Conservation (phyloP, 768 basidiomycete genomes). For the Phanerochaete carnosa region DNA sequence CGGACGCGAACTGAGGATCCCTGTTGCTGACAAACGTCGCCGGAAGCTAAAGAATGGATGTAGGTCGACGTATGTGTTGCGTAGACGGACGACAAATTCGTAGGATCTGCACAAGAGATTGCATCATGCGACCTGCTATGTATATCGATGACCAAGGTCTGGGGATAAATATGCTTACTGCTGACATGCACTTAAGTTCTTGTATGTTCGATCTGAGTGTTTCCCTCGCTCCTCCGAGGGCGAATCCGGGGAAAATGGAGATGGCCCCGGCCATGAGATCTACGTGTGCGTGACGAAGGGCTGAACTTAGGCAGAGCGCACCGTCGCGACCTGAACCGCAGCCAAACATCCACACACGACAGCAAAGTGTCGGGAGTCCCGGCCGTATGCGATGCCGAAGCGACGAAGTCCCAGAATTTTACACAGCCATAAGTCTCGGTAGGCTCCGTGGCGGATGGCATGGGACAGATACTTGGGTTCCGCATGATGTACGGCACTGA, state of each 20-base stretch:
- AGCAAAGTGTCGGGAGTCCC: neutral
- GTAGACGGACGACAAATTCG: neutral
- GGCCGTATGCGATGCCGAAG: neutral
- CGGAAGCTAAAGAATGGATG: neutral
- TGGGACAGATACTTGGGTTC: neutral
- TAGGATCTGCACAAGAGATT: neutral
- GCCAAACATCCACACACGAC: neutral
- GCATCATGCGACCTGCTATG: neutral
- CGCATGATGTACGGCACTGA: neutral
- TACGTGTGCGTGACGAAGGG: neutral
- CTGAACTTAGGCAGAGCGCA: neutral
- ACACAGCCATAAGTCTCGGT: neutral
- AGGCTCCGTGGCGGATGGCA: neutral
- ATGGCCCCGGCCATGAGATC: neutral
- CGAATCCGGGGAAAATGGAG: neutral
- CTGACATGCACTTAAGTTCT: neutral
- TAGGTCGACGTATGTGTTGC: neutral
- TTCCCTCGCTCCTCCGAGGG: neutral
- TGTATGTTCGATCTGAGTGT: neutral
- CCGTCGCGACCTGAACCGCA: neutral
- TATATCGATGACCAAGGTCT: neutral
- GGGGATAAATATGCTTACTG: neutral
- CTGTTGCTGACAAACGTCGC: neutral
- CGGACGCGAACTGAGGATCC: neutral
- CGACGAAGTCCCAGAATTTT: neutral